Evolutionary conservation across 192 early-diverging fungal genomes (phyloP).

Genomic region (Coemansia sp.): DNA sequence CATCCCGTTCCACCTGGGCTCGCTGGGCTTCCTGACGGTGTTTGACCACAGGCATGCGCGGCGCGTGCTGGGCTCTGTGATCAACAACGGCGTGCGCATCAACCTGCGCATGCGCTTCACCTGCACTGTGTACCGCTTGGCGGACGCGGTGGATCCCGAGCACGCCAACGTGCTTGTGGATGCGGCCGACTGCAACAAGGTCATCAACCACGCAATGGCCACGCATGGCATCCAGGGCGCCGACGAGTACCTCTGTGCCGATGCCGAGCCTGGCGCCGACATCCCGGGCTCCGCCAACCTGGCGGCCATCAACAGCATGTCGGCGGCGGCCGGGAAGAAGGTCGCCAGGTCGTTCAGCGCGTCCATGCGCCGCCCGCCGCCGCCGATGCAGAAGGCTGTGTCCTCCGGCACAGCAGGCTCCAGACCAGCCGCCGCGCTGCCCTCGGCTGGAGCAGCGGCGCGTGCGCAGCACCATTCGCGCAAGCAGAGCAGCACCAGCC

Average conservation of each 20-base stretch:
- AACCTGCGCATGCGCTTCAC: conserved; percentile 88
- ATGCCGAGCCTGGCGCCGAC: conserved; percentile 42
- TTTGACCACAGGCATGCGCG: conserved; percentile 71
- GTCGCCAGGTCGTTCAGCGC: conserved; percentile 16
- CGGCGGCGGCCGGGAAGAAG: conserved; percentile 7
- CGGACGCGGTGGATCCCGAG: conserved; percentile 35
- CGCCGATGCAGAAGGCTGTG: too few relatives aligned
- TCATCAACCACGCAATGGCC: conserved; percentile 44
- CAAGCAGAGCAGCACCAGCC: conserved; percentile 6
- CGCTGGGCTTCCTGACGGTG: conserved; percentile 92
- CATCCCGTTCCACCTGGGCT: conserved; percentile 91
- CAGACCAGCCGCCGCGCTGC: neutral
- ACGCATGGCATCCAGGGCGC: conserved; percentile 45
- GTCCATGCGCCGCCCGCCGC: conserved; percentile 3
- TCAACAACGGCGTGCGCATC: conserved; percentile 70
- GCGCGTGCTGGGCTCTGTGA: conserved; percentile 61
- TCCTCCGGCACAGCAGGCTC: too few relatives aligned
- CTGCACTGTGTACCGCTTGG: conserved; percentile 82
- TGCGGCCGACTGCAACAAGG: conserved; percentile 46
- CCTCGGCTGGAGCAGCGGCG: neutral
- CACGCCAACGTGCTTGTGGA: conserved; percentile 47
- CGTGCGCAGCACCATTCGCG: neutral
- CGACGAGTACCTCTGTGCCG: conserved; percentile 24
- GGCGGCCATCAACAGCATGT: conserved; percentile 19
- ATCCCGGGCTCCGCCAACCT: conserved; percentile 50